Conservation (phyloP, 2,329 filamentous ascomycete genomes). For the Botrytis aclada region DNA sequence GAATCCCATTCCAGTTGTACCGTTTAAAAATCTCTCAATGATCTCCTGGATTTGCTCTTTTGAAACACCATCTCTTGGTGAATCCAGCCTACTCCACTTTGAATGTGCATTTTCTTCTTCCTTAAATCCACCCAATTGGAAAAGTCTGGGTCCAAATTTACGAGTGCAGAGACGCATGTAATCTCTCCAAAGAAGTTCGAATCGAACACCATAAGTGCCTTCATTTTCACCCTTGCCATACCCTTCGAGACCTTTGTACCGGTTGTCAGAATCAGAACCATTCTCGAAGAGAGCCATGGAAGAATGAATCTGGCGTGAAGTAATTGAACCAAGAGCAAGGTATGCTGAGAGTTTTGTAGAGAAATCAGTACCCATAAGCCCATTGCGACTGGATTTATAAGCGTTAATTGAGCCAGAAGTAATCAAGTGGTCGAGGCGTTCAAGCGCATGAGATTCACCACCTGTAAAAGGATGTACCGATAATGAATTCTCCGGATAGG, state of each 20-base stretch:
- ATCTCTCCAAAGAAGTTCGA: constrained; percentile 75
- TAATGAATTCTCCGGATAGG: constrained; percentile 49
- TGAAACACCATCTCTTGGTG: constrained; percentile 27
- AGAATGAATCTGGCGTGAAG: constrained; percentile 68
- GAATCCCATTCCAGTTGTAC: constrained; percentile 70
- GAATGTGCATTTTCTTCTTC: constrained; percentile 40
- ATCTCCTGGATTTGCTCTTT: constrained; percentile 47
- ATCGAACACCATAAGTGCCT: constrained; percentile 65
- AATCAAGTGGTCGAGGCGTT: constrained; percentile 60
- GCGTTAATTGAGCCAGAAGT: constrained; percentile 55
- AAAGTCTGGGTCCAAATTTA: constrained; percentile 66
- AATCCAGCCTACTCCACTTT: constrained; percentile 25
- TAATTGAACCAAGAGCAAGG: constrained; percentile 68
- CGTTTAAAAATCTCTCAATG: constrained; percentile 59
- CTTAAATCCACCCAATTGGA: constrained; percentile 61
- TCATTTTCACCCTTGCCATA: constrained; percentile 70
- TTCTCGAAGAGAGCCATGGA: constrained; percentile 68
- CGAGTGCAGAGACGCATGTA: constrained; percentile 75
- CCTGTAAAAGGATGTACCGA: constrained; percentile 67
- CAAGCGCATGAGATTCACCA: constrained; percentile 59
- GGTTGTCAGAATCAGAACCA: constrained; percentile 42
- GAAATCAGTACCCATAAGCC: constrained; percentile 66
- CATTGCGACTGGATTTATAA: constrained; percentile 72
- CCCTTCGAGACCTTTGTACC: constrained; percentile 37
- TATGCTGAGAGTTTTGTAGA: constrained; percentile 75